These are phyloP conservation scores for Trichoderma brevicompactum DNA, from an alignment of 2,329 filamentous ascomycete species.

Conservation along the genomic window DNA sequence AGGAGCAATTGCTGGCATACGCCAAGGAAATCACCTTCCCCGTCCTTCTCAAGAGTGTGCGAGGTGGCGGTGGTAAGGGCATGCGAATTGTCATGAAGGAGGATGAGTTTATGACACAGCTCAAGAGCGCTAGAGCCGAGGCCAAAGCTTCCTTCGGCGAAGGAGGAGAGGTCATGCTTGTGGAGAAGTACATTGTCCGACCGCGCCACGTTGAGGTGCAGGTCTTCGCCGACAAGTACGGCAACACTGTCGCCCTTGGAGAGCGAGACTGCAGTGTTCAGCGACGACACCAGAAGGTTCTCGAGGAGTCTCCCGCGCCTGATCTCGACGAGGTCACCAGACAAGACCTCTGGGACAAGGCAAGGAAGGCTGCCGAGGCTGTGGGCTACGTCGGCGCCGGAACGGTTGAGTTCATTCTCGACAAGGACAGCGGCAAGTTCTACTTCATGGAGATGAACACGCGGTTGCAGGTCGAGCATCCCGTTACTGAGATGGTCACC, in stretches of 20 bases:
- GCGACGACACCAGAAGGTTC: slow-evolving; percentile 84
- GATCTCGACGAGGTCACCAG: slow-evolving; percentile 62
- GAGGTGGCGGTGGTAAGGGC: slow-evolving; percentile 82
- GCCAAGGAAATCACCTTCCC: slow-evolving; percentile 72
- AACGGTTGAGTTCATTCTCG: slow-evolving; percentile 88
- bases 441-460: slow-evolving; percentile 88
- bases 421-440: slow-evolving; percentile 79
- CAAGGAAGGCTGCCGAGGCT: slow-evolving; percentile 68
- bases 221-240: slow-evolving; percentile 81
- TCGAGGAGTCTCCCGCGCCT: slow-evolving; percentile 86
- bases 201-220: slow-evolving; percentile 89
- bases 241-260: slow-evolving; percentile 79
- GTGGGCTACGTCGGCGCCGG: slow-evolving; percentile 88
- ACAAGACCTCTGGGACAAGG: slow-evolving; percentile 68
- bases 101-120: slow-evolving; percentile 70
- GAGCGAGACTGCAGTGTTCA: slow-evolving; percentile 90
- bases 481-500: slow-evolving; percentile 76
- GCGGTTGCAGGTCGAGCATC: slow-evolving; percentile 93
- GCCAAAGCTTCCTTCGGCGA: slow-evolving; percentile 81
- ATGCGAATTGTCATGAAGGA: slow-evolving; percentile 74
- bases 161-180: slow-evolving; percentile 76
- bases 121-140: slow-evolving; percentile 74
- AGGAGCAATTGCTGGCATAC: slow-evolving; percentile 63
- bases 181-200: slow-evolving; percentile 80
- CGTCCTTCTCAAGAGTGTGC: slow-evolving; percentile 79